Base-by-base conservation (phyloP, 768 basidiomycete genomes). In the Polyporus arcularius region DNA sequence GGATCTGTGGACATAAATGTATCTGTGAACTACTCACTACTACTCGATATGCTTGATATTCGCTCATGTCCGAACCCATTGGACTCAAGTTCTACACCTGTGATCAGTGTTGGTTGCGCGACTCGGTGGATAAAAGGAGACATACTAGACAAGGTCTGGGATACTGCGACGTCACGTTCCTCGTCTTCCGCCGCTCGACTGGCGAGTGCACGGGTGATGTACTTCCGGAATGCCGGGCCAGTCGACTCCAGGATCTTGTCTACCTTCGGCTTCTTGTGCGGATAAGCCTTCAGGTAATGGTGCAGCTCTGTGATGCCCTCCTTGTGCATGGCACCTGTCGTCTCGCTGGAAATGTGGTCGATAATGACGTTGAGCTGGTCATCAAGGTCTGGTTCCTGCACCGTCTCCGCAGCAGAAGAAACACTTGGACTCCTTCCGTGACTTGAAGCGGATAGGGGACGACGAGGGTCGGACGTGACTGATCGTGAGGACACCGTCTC, bases 281-380 rank as follows among this genome's bases (percentile, higher is more conserved):
- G 95, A 70, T 97, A 86, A 31, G 87, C 88, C 75, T 95, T 95
- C 69, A 98, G 75, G 79, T 95, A 98, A 39, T 94, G 88, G 72
- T 98, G 94, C 26, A 99, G 78, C 68, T 96, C 94, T 3, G 94
- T 96, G 57, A 98, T 95, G 4, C 94, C 93, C 72, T 96, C 93
- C 74, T 94, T 94, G 72, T 94, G 91, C 76, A 93, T 78, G 15
- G 91, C 90, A 15, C 90, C 92, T 4, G 92, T 92, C 26, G 92
- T 91, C 75, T 94, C 90, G 71, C 89, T 91, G 35, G 90, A 93
- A 60, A 92, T 92, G 70, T 94, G 90, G 43, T 86, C 87, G 68
- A 94, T 91, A 66, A 95, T 90, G 12, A 84, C 85, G 58, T 89
- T 83, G 46, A 96, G 76, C 67, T 93, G 89, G 11, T 85, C 88